phyloP scores from a whole-genome alignment of 2,329 filamentous ascomycete genomes.

The Monilinia fructigena region DNA sequence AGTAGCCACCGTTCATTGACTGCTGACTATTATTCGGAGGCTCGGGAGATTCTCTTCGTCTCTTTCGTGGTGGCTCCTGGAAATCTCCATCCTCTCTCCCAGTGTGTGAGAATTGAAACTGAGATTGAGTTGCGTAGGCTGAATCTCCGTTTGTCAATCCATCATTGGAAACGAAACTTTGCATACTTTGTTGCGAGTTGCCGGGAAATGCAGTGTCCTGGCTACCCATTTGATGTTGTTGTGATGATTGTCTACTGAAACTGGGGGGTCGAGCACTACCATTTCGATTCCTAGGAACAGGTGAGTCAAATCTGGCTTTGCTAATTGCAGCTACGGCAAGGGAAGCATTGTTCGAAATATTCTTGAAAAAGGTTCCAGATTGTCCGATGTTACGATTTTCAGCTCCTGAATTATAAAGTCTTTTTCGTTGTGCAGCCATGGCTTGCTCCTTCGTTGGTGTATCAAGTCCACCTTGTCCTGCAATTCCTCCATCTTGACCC shows the following conservation, averaged over 20 bases:
- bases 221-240: slow-evolving; percentile 61
- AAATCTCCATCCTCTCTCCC: slow-evolving; percentile 50
- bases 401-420: slow-evolving; percentile 76
- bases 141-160: slow-evolving; percentile 68
- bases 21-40: slow-evolving; percentile 51
- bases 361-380: slow-evolving; percentile 92
- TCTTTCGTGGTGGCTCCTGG: slow-evolving; percentile 79
- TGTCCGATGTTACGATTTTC: slow-evolving; percentile 66
- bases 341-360: slow-evolving; percentile 89
- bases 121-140: slow-evolving; percentile 60
- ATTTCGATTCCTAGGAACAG: slow-evolving; percentile 63
- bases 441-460: slow-evolving; percentile 98
- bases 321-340: slow-evolving; percentile 94
- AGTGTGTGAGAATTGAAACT: slow-evolving; percentile 37
- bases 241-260: slow-evolving; percentile 70
- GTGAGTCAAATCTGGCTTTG: slow-evolving; percentile 91
- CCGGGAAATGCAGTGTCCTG: slow-evolving; percentile 65
- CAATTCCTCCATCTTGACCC: slow-evolving; percentile 69
- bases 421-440: slow-evolving; percentile 92
- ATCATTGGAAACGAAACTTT: slow-evolving; percentile 70
- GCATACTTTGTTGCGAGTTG: slow-evolving; percentile 81
- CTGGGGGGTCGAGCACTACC: slow-evolving; percentile 63
- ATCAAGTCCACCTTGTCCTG: slow-evolving; percentile 75
- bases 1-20: slow-evolving; percentile 40
- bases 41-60: slow-evolving; percentile 52